phyloP scores from a whole-genome alignment of 1,284 basidiomycete species.

The Ceratobasidium papillatum region DNA sequence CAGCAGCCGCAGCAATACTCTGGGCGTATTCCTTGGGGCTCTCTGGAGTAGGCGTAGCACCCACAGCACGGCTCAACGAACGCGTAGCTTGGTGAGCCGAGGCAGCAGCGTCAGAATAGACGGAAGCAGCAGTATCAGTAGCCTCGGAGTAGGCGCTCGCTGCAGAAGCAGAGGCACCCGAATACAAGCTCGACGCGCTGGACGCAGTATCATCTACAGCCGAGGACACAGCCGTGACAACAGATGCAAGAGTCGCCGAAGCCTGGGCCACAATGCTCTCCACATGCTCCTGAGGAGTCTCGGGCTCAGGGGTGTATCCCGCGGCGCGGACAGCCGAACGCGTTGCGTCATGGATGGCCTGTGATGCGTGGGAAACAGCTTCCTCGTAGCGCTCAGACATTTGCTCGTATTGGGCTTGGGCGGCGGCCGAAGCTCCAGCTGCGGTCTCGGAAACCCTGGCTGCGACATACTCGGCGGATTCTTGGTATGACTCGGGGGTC shows the following conservation, averaged over 20 bases:
- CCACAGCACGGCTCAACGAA: conserved; percentile 18
- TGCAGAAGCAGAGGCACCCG: neutral
- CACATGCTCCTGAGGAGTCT: conserved; percentile 32
- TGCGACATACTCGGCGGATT: conserved; percentile 14
- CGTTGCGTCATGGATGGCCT: conserved; percentile 21
- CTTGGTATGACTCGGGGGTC: conserved; percentile 25
- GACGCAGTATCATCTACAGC: conserved; percentile 6
- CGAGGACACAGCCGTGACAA: conserved; percentile 11
- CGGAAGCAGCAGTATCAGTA: conserved; percentile 2
- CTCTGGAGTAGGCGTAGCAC: conserved; percentile 1
- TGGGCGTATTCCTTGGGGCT: neutral
- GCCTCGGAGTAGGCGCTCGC: conserved; percentile 21
- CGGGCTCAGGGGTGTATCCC: conserved; percentile 33
- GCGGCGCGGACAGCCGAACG: conserved; percentile 33
- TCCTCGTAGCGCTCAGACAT: neutral
- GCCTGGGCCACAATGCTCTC: conserved; percentile 34
- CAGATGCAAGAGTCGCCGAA: conserved; percentile 13
- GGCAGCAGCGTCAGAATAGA: conserved; percentile 12
- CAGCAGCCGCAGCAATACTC: neutral
- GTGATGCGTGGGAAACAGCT: conserved; percentile 18
- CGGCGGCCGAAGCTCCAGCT: conserved; percentile 11
- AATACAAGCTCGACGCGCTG: conserved; percentile 14
- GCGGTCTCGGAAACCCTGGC: conserved; percentile 3
- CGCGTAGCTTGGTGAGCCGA: conserved; percentile 17
- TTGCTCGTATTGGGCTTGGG: conserved; percentile 19